Evolutionary conservation across 2,329 filamentous ascomycete genomes (phyloP), one percentile per base, ranked within the genome.

Genomic region (Penicillium brasilianum): DNA sequence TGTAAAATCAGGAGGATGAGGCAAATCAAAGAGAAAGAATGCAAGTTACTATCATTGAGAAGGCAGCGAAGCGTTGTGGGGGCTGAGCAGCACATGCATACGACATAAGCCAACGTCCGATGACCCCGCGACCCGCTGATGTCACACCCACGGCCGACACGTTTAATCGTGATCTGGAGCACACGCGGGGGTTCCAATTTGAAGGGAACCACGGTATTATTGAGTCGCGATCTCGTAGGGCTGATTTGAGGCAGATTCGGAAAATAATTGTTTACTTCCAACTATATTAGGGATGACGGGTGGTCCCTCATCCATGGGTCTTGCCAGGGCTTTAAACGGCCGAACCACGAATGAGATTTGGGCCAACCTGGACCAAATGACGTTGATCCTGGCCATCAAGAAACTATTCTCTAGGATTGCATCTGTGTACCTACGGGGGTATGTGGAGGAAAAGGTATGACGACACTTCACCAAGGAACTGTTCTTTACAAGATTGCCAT

Each of bases 41-140:
- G 22, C 37, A 44, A 34, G 20, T 36, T 13, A 46, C 44, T 49
- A 22, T 50, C 32, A 10, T 20, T 8, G 25, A 4, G 32, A 28
- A 32, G 32, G 28, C 16, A 28, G 32, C 46, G 32, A 56, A 44
- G 49, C n/a, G 49, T 46, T 20, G 34, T 50, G 57, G 49, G 58
- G 53, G 57, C 60, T 54, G 53, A 56, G 57, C 53, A 55, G 46
- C 36, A 20, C 25, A 48, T n/a, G 41, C 57, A 59, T 44, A 30
- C 57, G 57, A 57, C 53, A 44, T 37, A 30, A 43, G 46, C 37
- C 25, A 57, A 30, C 16, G 51, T 44, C 63, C 49, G 58, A 59
- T 62, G 57, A 69, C 66, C 70, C 69, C 67, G 68, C 69, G 68
- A 65, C 65, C 68, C 65, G 66, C 69, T 74, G 71, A 74, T 74